A percentile compares a stretch with the other conserved stretches of the same genome.
Conservation (phyloP, 2,329 filamentous ascomycete species). For the Pseudogymnoascus sp. region DNA sequence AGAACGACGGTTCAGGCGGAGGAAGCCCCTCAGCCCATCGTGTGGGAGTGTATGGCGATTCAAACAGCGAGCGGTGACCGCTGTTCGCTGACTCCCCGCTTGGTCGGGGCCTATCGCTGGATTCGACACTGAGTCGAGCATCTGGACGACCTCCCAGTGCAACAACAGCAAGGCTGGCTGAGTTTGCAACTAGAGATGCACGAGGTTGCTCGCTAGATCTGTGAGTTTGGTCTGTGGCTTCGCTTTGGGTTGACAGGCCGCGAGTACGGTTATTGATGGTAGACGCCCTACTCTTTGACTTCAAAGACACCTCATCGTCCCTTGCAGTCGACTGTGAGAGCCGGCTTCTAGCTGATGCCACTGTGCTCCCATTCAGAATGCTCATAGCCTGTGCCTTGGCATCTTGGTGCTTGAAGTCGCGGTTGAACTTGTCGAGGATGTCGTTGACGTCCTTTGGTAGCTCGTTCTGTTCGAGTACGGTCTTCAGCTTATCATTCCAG, state of each 20-base stretch:
- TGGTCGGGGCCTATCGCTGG: conserved; percentile 4
- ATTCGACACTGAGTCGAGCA: not conserved
- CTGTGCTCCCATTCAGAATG: conserved; percentile 66
- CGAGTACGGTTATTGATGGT: conserved; percentile 40
- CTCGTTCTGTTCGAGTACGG: conserved; percentile 60
- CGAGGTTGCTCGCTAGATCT: not conserved
- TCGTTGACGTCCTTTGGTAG: conserved; percentile 63
- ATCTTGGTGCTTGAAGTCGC: conserved; percentile 72
- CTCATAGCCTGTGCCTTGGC: conserved; percentile 64
- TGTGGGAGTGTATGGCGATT: not conserved
- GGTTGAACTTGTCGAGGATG: conserved; percentile 70
- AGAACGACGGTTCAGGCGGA: conserved; percentile 49
- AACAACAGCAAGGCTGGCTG: not conserved
- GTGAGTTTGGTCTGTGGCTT: conserved; percentile 41
- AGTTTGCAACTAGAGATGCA: not conserved
- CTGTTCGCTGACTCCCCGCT: conserved; percentile 6
- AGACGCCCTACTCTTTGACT: conserved; percentile 26
- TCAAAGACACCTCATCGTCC: conserved; percentile 32
- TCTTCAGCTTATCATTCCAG: conserved; percentile 76
- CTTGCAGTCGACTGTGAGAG: conserved; percentile 37
- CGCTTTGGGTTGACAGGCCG: conserved; percentile 56
- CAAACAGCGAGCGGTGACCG: not conserved
- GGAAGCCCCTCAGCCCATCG: conserved; percentile 16
- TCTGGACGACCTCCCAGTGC: not conserved
- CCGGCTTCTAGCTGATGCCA: conserved; percentile 16